phyloP scores from a whole-genome alignment of 352 stramenopile species.

The Globisporangium paroecandrum region DNA sequence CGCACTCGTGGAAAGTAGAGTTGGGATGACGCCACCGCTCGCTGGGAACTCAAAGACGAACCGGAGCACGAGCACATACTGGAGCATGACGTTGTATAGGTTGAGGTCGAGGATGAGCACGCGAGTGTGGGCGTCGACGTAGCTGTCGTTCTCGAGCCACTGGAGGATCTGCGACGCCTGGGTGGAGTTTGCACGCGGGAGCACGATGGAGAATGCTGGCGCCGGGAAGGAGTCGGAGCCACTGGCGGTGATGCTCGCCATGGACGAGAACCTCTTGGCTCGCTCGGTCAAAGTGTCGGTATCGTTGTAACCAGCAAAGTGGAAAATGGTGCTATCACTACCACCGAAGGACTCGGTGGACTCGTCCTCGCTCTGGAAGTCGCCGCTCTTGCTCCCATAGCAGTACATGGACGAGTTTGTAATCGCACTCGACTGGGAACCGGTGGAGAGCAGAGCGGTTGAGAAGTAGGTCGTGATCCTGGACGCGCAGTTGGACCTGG shows the following conservation, averaged over 20 bases:
- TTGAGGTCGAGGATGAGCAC: conserved; percentile 46
- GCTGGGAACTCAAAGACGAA: conserved; percentile 50
- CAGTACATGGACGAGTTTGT: conserved; percentile 15
- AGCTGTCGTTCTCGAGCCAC: conserved; percentile 26
- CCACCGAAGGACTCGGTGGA: conserved; percentile 19
- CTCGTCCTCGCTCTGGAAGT: conserved; percentile 23
- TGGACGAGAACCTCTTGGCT: conserved; percentile 35
- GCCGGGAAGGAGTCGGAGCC: conserved; percentile 25
- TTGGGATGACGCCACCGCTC: conserved; percentile 32
- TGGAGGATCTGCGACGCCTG: conserved; percentile 22
- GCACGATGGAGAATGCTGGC: conserved; percentile 41
- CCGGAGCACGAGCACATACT: conserved; percentile 31
- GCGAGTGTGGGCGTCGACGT: conserved; percentile 40
- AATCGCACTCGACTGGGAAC: neutral
- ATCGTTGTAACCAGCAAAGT: conserved; percentile 32
- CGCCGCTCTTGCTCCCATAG: conserved; percentile 22
- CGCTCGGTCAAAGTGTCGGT: conserved; percentile 33
- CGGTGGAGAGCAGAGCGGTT: neutral
- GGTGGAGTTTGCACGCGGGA: conserved; percentile 23
- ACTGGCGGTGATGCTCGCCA: conserved; percentile 20
- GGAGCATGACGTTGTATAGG: conserved; percentile 48
- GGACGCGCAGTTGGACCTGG: conserved; percentile 30
- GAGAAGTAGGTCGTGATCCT: conserved; percentile 30
- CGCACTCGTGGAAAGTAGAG: conserved; percentile 21
- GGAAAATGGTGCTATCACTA: conserved; percentile 17